Evolutionary conservation across 768 basidiomycete species (phyloP).

Genomic region (Boletus vermiculosoides): DNA sequence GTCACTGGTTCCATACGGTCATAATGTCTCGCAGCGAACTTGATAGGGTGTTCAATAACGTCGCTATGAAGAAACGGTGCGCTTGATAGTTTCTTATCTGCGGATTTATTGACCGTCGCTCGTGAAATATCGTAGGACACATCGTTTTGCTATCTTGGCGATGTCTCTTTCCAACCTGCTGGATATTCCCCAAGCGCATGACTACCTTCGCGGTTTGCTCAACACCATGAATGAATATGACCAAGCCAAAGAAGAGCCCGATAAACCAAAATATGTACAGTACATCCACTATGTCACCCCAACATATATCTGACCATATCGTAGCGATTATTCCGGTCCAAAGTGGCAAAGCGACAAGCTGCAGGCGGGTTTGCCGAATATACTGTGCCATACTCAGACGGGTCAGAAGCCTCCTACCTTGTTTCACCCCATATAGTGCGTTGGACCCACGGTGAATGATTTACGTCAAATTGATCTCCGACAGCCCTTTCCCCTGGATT

Average conservation of each 20-base stretch:
- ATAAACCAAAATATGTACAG: conserved; percentile 69
- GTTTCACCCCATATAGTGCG: conserved; percentile 72
- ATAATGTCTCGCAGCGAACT: conserved; percentile 73
- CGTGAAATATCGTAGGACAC: conserved; percentile 50
- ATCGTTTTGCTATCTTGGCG: conserved; percentile 79
- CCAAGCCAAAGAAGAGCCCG: conserved; percentile 52
- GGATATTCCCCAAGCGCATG: conserved; percentile 77
- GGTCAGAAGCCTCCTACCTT: conserved; percentile 65
- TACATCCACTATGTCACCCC: not conserved
- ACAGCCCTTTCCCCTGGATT: conserved; percentile 87
- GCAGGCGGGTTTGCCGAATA: conserved; percentile 58
- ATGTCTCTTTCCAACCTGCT: conserved; percentile 83
- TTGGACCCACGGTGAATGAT: conserved; percentile 11
- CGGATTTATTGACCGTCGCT: conserved; percentile 1
- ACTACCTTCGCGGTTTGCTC: conserved; percentile 73
- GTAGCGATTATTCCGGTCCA: conserved; percentile 61
- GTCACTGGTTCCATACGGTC: conserved; percentile 89
- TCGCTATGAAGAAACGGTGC: conserved; percentile 76
- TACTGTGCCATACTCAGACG: conserved; percentile 56
- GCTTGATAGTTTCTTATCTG: conserved; percentile 15
- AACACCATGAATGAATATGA: conserved; percentile 77
- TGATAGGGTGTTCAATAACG: conserved; percentile 70
- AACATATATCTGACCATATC: conserved; percentile 9
- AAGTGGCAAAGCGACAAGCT: conserved; percentile 51
- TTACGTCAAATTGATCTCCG: conserved; percentile 5